These are phyloP conservation scores for Ilyonectria mors-panacis DNA, from an alignment of 2,329 filamentous ascomycete species.

Conservation along the genomic window DNA sequence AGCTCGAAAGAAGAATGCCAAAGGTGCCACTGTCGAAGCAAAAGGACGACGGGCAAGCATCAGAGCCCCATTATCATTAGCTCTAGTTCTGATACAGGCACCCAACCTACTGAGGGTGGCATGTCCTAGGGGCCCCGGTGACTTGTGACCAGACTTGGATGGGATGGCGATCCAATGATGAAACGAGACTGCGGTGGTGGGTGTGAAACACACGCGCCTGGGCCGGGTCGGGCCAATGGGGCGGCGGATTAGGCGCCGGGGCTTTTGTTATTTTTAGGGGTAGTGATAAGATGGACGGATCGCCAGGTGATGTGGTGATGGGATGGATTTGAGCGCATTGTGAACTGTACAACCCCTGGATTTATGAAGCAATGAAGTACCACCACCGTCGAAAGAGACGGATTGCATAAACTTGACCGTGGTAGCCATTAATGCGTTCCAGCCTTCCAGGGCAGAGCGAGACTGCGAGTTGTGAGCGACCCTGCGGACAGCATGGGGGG, in stretches of 20 bases:
- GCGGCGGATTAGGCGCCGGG: conserved; percentile 49
- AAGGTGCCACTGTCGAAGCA: conserved; percentile 17
- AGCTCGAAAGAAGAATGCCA: neutral
- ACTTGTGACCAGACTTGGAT: conserved; percentile 20
- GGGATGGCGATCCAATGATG: conserved; percentile 42
- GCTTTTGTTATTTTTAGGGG: conserved; percentile 29
- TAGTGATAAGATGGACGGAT: conserved; percentile 1
- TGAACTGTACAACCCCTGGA: neutral
- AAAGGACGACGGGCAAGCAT: conserved; percentile 5
- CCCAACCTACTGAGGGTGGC: conserved; percentile 30
- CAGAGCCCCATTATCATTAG: neutral
- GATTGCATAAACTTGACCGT: conserved; percentile 22
- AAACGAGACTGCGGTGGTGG: conserved; percentile 43
- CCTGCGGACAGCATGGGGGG: conserved; percentile 3
- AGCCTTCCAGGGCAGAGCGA: conserved; percentile 14
- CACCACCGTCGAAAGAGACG: neutral
- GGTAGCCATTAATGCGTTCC: conserved; percentile 14
- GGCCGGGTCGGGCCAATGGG: conserved; percentile 46
- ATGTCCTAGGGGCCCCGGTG: conserved; percentile 6
- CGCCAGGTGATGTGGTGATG: conserved; percentile 8
- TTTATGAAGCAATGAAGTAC: neutral
- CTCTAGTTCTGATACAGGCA: conserved; percentile 45
- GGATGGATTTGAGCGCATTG: neutral
- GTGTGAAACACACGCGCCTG: conserved; percentile 49
- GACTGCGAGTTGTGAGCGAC: neutral